Evolutionary conservation across 2,329 filamentous ascomycete species (phyloP).

Genomic region (Boeremia exigua): DNA sequence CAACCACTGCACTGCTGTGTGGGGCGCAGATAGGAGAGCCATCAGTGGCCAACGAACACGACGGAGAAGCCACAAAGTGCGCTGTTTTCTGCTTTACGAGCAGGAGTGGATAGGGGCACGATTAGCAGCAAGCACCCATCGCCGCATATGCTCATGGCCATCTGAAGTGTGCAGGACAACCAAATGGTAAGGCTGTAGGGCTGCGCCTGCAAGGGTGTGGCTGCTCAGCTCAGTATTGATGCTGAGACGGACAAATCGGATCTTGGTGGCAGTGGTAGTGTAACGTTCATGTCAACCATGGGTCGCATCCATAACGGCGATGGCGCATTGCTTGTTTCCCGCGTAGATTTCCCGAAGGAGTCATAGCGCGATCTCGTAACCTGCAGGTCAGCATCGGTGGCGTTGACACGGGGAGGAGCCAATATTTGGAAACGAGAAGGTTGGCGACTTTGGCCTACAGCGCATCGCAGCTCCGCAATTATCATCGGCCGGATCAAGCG

Average conservation of each 20-base stretch:
- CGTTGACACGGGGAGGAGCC: slow-evolving; percentile 15
- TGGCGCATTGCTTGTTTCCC: slow-evolving; percentile 24
- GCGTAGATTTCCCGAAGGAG: slow-evolving; percentile 23
- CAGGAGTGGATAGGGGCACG: slow-evolving; percentile 3
- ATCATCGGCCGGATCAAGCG: slow-evolving; percentile 22
- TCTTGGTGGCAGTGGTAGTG: slow-evolving; percentile 7
- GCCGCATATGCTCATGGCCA: background rate
- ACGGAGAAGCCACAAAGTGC: slow-evolving; percentile 2
- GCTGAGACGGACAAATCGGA: background rate
- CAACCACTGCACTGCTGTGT: background rate
- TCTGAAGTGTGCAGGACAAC: background rate
- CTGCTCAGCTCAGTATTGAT: slow-evolving; percentile 9
- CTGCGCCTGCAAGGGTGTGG: background rate
- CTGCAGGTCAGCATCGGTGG: slow-evolving; percentile 35
- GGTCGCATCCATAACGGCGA: slow-evolving; percentile 7
- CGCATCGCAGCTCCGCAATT: slow-evolving; percentile 12
- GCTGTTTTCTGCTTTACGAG: slow-evolving; percentile 15
- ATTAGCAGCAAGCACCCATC: background rate
- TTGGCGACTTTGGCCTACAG: slow-evolving; percentile 4
- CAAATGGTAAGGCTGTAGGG: background rate
- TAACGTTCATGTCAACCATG: slow-evolving; percentile 23
- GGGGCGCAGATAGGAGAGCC: background rate
- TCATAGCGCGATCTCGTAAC: slow-evolving; percentile 22
- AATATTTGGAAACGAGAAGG: slow-evolving; percentile 17
- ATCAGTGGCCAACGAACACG: slow-evolving; percentile 16